Percentiles rank a stretch among this genome's conserved stretches.
These are phyloP conservation scores for Teratosphaeria viscida DNA, from an alignment of 2,329 filamentous ascomycete genomes.

Conservation along the genomic window DNA sequence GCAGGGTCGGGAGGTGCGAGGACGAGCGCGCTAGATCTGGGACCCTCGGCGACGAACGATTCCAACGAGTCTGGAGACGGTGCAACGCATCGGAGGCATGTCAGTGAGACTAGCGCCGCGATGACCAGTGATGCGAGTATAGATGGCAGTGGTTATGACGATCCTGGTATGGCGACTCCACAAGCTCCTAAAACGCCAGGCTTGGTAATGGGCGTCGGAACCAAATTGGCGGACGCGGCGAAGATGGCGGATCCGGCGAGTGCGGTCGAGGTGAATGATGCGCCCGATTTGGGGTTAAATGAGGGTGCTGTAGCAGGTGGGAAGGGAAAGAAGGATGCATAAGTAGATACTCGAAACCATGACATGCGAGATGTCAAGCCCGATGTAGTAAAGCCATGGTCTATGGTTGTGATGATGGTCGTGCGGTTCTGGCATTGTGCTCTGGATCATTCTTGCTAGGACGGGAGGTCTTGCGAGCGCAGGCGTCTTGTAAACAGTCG, in stretches of 20 bases:
- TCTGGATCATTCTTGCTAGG: background rate
- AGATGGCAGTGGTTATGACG: background rate
- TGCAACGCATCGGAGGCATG: background rate
- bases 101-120: background rate
- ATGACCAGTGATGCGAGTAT: background rate
- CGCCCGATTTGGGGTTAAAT: background rate
- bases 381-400: background rate
- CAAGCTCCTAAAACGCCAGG: slow-evolving; percentile 3
- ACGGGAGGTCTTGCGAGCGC: background rate
- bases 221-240: background rate
- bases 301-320: background rate
- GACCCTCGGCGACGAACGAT: slow-evolving; percentile 13
- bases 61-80: background rate
- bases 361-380: no score
- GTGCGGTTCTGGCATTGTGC: background rate
- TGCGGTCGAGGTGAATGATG: background rate
- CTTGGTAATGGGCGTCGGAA: slow-evolving; percentile 1
- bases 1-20: slow-evolving; percentile 6
- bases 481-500: background rate
- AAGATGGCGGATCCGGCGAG: background rate
- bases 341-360: background rate
- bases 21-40: slow-evolving; percentile 21
- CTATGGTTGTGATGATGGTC: background rate
- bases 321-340: background rate
- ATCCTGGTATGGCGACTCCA: background rate